phyloP scores from a whole-genome alignment of 2,329 filamentous ascomycete species.

The Elsinoe australis region DNA sequence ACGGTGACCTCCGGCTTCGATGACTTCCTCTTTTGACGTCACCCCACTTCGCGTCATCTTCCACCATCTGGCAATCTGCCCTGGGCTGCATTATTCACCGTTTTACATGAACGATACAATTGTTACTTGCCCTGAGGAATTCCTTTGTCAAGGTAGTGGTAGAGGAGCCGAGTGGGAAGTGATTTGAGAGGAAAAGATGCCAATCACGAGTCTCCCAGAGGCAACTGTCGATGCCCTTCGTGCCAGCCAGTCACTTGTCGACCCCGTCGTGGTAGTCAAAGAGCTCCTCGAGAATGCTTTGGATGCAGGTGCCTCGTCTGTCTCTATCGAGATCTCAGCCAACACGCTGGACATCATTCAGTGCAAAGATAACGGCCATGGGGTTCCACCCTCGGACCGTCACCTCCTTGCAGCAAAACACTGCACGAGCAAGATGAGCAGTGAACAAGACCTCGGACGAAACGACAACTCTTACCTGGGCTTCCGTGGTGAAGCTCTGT shows the following conservation, averaged over 20 bases:
- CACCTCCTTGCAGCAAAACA: conserved; percentile 55
- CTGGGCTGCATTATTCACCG: no score
- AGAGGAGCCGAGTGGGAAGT: neutral
- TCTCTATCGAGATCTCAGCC: conserved; percentile 56
- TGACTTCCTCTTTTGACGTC: neutral
- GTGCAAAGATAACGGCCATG: conserved; percentile 66
- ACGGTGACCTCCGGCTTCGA: no score
- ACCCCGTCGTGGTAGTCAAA: conserved; percentile 58
- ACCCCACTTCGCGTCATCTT: neutral
- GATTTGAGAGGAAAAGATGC: conserved; percentile 24
- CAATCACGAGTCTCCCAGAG: conserved; percentile 38
- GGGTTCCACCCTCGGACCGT: conserved; percentile 58
- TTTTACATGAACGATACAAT: no score
- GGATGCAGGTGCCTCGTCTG: conserved; percentile 59
- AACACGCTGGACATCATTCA: conserved; percentile 64
- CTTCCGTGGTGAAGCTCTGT: conserved; percentile 68
- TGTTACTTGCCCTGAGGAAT: no score
- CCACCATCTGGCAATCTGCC: neutral
- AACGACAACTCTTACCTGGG: conserved; percentile 58
- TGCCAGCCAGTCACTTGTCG: conserved; percentile 53
- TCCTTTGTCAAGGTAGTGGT: neutral
- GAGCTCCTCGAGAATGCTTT: conserved; percentile 72
- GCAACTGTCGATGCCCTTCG: conserved; percentile 49
- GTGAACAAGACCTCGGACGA: conserved; percentile 53
- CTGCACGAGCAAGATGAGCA: conserved; percentile 64